phyloP scores from a whole-genome alignment of 2,329 filamentous ascomycete genomes.

The Penicillium sp. region DNA sequence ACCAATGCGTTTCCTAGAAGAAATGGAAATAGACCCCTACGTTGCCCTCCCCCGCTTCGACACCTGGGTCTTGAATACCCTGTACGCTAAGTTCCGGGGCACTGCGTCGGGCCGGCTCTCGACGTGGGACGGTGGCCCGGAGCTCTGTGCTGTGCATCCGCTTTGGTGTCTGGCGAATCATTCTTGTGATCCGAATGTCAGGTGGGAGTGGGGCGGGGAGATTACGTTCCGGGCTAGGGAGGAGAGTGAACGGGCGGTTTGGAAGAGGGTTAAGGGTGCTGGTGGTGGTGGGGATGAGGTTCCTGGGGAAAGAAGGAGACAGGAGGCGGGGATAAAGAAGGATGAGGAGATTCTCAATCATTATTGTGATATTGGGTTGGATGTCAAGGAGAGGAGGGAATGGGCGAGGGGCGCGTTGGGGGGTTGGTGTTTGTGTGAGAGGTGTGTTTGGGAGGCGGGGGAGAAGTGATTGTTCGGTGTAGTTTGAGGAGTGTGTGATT shows the following conservation, averaged over 20 bases:
- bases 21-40: slow-evolving; percentile 57
- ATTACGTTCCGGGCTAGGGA: slow-evolving; percentile 33
- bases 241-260: slow-evolving; percentile 29
- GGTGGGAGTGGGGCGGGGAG: slow-evolving; percentile 72
- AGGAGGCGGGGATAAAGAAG: slow-evolving; percentile 62
- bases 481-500: slow-evolving; percentile 1
- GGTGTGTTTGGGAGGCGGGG: slow-evolving; percentile 64
- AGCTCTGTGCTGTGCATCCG: slow-evolving; percentile 86
- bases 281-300: slow-evolving; percentile 39
- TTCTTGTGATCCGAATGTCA: slow-evolving; percentile 87
- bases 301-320: too few relatives aligned
- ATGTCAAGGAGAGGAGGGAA: slow-evolving; percentile 71
- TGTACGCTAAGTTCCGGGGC: slow-evolving; percentile 86
- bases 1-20: slow-evolving; percentile 54
- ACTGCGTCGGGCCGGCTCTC: slow-evolving; percentile 81
- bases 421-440: slow-evolving; percentile 74
- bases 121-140: slow-evolving; percentile 67
- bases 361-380: slow-evolving; percentile 78
- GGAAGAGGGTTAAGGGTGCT: slow-evolving; percentile 22
- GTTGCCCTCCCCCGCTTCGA: slow-evolving; percentile 36
- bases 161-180: slow-evolving; percentile 97
- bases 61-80: slow-evolving; percentile 67
- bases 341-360: slow-evolving; percentile 86
- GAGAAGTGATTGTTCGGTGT: too few relatives aligned
- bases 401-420: slow-evolving; percentile 84